Base-by-base conservation (phyloP, 257 asterid species). In the Solanum tarijense region DNA sequence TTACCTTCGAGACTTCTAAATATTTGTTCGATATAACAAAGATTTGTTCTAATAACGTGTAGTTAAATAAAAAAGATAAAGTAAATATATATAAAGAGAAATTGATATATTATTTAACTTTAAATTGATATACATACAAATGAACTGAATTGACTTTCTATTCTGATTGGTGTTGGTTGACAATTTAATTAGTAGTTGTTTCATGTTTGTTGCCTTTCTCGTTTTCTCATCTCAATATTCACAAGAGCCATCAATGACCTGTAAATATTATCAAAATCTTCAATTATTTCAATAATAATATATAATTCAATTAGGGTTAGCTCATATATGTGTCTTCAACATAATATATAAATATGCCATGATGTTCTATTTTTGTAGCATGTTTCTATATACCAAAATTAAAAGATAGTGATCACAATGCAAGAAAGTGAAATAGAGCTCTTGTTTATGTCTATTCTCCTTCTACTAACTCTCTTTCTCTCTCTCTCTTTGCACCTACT, bases 401-500 rank as follows among this genome's bases (percentile, higher is more conserved):
- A n/a, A 27, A 46, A 16, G 82, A 36, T 74, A 74, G 1, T 74
- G 16, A 69, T 2, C 81, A 83, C n/a, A 38, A 46, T 74, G 78
- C 29, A 46, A 87, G 71, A 85, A 11, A 85, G 46, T 62, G 88
- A 52, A 86, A 87, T 91, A 90, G 92, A 91, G 91, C 43, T 87
- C 83, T 85, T 87, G 78, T 90, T 85, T 72, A 91, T 83, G 41
- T 76, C 58, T 23, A n/a, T 76, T 76, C 34, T 76, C 83, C 83
- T 76, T 5, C 34, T 76, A 38, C 21, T 76, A 39, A n/a, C 35
- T 76, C 83, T 76, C 2, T 38, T 38, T 76, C 58, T 76, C 32
- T 76, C 34, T 76, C 0, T 74, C 83, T 74, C 83, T 74, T 74
- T 74, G 32, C 83, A 76, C 32, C 16, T 38, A 76, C 58, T 76